These are phyloP conservation scores for Rhynchosporium secalis DNA, from an alignment of 2,329 filamentous ascomycete species.

Conservation along the genomic window DNA sequence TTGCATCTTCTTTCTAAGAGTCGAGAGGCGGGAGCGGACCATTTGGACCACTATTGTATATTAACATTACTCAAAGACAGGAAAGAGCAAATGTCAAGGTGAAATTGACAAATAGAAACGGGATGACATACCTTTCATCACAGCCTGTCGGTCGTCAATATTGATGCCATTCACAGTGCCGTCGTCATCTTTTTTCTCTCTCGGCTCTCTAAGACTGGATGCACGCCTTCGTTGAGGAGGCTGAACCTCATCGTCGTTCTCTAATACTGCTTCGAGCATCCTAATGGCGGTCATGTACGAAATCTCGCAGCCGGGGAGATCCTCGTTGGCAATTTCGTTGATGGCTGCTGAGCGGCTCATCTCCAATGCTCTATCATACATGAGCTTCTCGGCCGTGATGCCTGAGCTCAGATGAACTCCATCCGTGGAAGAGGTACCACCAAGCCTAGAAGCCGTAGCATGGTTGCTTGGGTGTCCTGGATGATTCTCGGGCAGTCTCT, in stretches of 20 bases:
- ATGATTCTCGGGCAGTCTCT: constrained; percentile 78
- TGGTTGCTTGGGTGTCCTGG: constrained; percentile 83
- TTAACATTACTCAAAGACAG: constrained; percentile 32
- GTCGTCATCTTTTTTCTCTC: constrained; percentile 48
- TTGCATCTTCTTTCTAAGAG: constrained; percentile 60
- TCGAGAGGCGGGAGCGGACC: constrained; percentile 56
- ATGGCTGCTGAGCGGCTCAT: constrained; percentile 96
- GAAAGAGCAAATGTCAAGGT: constrained; percentile 23
- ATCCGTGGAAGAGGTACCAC: constrained; percentile 60
- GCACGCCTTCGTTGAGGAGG: constrained; percentile 46
- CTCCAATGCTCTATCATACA: constrained; percentile 96
- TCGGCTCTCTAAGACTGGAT: constrained; percentile 46
- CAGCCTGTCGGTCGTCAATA: constrained; percentile 69
- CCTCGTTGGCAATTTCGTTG: constrained; percentile 91
- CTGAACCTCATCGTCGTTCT: constrained; percentile 67
- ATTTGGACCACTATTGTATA: constrained; percentile 57
- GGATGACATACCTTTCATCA: constrained; percentile 64
- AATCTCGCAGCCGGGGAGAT: constrained; percentile 83
- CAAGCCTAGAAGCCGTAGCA: constrained; percentile 55
- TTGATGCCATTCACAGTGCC: constrained; percentile 57
- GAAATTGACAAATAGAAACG: constrained; percentile 10
- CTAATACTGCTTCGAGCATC: constrained; percentile 92
- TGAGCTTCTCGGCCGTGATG: constrained; percentile 91
- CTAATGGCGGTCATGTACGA: constrained; percentile 91
- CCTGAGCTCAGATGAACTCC: constrained; percentile 83